Conservation (phyloP, 164 flowering plant species). For the Nymphaea colorata region DNA sequence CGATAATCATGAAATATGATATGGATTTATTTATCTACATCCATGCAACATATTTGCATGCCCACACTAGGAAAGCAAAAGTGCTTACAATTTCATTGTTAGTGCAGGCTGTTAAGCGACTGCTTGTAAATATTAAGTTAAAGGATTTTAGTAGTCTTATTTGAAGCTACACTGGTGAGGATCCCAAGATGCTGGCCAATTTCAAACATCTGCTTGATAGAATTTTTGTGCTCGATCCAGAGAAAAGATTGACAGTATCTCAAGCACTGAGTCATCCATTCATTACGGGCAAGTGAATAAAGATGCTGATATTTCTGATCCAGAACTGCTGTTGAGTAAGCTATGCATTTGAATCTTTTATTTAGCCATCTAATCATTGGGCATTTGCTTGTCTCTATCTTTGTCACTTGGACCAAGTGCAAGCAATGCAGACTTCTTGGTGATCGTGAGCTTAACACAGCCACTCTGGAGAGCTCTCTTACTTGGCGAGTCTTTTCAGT, state of each 20-base stretch:
- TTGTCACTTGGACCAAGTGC: constrained; percentile 35
- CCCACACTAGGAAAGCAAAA: too few species aligned
- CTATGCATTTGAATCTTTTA: constrained; percentile 32
- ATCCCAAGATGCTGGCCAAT: constrained; percentile 80
- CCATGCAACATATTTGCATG: too few species aligned
- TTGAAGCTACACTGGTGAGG: constrained; percentile 72
- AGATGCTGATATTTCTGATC: constrained; percentile 79
- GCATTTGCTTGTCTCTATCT: constrained; percentile 58
- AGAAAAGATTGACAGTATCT: constrained; percentile 86
- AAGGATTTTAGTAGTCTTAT: constrained; percentile 74
- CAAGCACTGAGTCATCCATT: constrained; percentile 95
- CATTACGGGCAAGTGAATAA: constrained; percentile 99
- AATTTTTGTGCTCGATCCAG: constrained; percentile 88
- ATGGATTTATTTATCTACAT: too few species aligned
- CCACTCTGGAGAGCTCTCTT: constrained; percentile 37
- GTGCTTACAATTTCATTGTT: neutral
- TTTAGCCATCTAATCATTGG: constrained; percentile 66
- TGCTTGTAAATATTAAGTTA: constrained; percentile 70
- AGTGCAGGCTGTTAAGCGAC: constrained; percentile 61
- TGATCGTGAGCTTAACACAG: constrained; percentile 34
- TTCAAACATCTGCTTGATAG: constrained; percentile 89
- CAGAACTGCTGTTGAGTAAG: constrained; percentile 61
- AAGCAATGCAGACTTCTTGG: constrained; percentile 27
- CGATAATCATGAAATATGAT: too few species aligned
- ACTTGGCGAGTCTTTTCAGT: constrained; percentile 65